These are phyloP conservation scores for Triticum urartu DNA, from an alignment of 176 grass and related monocot species.

Conservation along the genomic window DNA sequence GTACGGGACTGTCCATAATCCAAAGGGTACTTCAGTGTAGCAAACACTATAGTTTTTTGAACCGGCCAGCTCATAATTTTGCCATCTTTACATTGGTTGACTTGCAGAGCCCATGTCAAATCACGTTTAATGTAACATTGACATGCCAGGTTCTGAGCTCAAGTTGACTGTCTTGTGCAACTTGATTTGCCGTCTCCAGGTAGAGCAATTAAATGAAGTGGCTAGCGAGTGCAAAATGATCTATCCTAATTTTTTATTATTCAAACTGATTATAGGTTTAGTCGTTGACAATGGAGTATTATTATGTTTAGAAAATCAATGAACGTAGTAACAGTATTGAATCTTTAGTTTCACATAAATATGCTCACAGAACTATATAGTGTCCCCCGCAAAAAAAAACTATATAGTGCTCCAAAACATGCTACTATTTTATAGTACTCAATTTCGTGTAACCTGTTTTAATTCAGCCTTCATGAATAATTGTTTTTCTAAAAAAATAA, in stretches of 20 bases:
- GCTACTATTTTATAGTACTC: background rate
- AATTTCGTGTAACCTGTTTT: background rate
- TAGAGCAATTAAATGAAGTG: background rate
- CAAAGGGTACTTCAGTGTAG: background rate
- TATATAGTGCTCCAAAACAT: no score
- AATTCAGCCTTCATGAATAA: no score
- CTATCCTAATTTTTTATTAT: background rate
- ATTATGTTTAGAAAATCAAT: background rate
- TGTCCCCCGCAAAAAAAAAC: no score
- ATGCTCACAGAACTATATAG: no score
- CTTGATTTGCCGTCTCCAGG: background rate
- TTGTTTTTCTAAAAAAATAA: background rate
- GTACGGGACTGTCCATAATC: background rate
- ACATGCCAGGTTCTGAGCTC: slow-evolving; percentile 22
- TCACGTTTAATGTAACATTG: slow-evolving; percentile 39
- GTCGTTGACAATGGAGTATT: background rate
- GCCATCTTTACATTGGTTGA: slow-evolving; percentile 24
- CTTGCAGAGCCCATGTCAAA: slow-evolving; percentile 16
- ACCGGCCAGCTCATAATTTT: slow-evolving; percentile 5
- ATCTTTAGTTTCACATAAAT: no score
- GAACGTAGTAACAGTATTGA: background rate
- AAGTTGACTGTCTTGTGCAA: no score
- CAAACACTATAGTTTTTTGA: slow-evolving; percentile 5
- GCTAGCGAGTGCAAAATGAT: background rate
- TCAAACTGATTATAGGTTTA: background rate